Conservation (phyloP, 495 filamentous ascomycete genomes). For the Trichoderma asperelloides region DNA sequence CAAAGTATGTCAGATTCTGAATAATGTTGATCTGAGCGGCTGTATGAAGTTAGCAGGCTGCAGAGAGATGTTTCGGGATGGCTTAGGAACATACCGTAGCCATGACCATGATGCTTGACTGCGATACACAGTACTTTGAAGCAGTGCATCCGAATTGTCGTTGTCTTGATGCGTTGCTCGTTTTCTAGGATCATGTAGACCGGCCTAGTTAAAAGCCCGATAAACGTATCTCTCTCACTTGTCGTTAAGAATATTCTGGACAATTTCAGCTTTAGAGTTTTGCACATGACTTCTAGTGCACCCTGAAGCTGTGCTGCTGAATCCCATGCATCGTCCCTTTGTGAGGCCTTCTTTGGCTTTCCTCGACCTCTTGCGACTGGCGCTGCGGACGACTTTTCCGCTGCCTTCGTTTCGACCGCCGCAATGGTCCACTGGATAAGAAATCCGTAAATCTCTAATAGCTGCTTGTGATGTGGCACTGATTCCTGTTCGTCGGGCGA, state of each 20-base stretch:
- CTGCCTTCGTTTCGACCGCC: slow-evolving; percentile 84
- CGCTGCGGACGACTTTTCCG: slow-evolving; percentile 71
- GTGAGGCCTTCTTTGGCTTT: slow-evolving; percentile 59
- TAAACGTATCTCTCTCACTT: slow-evolving; percentile 92
- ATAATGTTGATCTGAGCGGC: slow-evolving; percentile 96
- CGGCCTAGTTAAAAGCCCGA: slow-evolving; percentile 85
- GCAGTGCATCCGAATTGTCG: slow-evolving; percentile 84
- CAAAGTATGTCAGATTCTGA: slow-evolving; percentile 95
- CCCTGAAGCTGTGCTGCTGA: slow-evolving; percentile 77
- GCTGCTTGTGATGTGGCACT: slow-evolving; percentile 73
- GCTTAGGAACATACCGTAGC: slow-evolving; percentile 61
- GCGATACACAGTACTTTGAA: slow-evolving; percentile 97
- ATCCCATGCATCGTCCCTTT: slow-evolving; percentile 77
- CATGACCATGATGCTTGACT: slow-evolving; percentile 96
- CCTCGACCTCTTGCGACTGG: slow-evolving; percentile 61
- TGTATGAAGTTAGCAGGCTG: slow-evolving; percentile 29
- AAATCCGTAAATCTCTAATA: slow-evolving; percentile 92
- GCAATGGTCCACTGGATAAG: slow-evolving; percentile 91
- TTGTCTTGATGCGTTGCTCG: slow-evolving; percentile 87
- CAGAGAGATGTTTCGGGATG: slow-evolving; percentile 13
- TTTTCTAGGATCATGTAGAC: slow-evolving; percentile 91
- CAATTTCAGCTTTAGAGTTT: slow-evolving; percentile 87
- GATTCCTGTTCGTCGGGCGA: slow-evolving; percentile 77
- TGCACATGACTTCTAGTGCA: slow-evolving; percentile 89
- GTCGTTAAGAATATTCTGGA: slow-evolving; percentile 89